Base-by-base conservation (phyloP, 83 land plant genomes). In the Picea mariana region DNA sequence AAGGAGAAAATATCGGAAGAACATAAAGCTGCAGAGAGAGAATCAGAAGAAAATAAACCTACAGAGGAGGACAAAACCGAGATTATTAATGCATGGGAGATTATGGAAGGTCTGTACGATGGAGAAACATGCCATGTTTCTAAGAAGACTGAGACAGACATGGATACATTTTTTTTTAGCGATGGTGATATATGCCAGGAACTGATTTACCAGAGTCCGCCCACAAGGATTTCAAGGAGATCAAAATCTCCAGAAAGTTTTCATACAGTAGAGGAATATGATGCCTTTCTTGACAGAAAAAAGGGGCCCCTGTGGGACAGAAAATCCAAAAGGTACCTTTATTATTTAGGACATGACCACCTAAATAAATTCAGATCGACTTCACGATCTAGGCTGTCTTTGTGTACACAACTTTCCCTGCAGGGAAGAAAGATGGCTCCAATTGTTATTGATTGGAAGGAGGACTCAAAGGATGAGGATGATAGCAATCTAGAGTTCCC, bases 31-130 rank as follows among this genome's bases (percentile, higher is more conserved):
- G 20, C 23, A 38, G 47, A 38, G 75, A 44, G 40, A 17, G 47
- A 40, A 64, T 64, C 75, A 69, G 75, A 69, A 69, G 24, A 64
- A 20, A n/a, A 64, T 8, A 64, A 23, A 44, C 49, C 7, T 44
- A 44, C 23, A 7, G 75, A 42, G 52, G 52, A 38, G 49, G 47
- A 71, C 21, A 71, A 40, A 11, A 20, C 3, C 6, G 75, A 38
- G 52, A 18, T 71, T 71, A 71, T 71, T 38, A 40, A 71, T 18
- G 40, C 52, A 42, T 71, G 75, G 75, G 75, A 71, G 75, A 49
- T 71, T 42, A 71, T 71, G 75, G n/a, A 38, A 18, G 75, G 75
- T 20, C 75, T 71, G 52, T 23, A 71, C 38, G 75, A 71, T 71
- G 52, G 49, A 38, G 75, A 42, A 71, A 20, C 75, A 27, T 44